These are phyloP conservation scores for Stephanodiscus triporus DNA, from an alignment of 108 stramenopile genomes.

Conservation along the genomic window DNA sequence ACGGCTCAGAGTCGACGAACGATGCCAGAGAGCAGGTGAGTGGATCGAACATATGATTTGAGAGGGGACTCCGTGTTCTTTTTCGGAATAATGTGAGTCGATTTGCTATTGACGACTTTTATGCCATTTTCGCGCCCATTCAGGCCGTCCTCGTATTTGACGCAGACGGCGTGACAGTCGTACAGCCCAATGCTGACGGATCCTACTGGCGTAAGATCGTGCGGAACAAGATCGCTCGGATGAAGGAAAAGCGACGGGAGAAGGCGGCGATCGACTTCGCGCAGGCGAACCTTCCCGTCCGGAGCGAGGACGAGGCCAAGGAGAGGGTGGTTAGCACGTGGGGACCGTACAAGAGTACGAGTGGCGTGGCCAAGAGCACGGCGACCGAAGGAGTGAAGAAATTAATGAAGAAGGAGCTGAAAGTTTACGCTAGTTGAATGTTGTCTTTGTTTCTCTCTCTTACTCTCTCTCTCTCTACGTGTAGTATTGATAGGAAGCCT, in stretches of 20 bases:
- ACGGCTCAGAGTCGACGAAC: conserved; percentile 18
- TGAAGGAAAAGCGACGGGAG: conserved; percentile 71
- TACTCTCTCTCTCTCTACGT: no score
- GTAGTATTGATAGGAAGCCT: neutral
- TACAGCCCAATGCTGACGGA: conserved; percentile 77
- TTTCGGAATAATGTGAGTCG: neutral
- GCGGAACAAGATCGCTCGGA: conserved; percentile 70
- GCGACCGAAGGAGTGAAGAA: neutral
- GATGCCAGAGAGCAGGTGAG: conserved; percentile 44
- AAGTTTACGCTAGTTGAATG: conserved; percentile 7
- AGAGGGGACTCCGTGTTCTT: neutral
- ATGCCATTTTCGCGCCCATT: neutral
- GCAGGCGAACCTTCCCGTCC: conserved; percentile 32
- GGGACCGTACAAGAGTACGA: conserved; percentile 65
- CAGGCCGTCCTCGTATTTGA: conserved; percentile 50
- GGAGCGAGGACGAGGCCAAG: conserved; percentile 52
- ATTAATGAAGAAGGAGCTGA: neutral
- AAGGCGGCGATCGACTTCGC: conserved; percentile 67
- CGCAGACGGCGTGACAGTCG: conserved; percentile 51
- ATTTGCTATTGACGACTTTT: neutral
- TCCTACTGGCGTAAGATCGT: conserved; percentile 77
- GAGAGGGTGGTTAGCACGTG: conserved; percentile 49
- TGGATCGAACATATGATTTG: neutral
- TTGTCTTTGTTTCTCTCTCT: no score
- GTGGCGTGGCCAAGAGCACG: conserved; percentile 27